A percentile compares a stretch with the other conserved stretches of the same genome.
These are phyloP conservation scores for Colletotrichum tamarilloi DNA, from an alignment of 2,329 filamentous ascomycete species.

Conservation along the genomic window DNA sequence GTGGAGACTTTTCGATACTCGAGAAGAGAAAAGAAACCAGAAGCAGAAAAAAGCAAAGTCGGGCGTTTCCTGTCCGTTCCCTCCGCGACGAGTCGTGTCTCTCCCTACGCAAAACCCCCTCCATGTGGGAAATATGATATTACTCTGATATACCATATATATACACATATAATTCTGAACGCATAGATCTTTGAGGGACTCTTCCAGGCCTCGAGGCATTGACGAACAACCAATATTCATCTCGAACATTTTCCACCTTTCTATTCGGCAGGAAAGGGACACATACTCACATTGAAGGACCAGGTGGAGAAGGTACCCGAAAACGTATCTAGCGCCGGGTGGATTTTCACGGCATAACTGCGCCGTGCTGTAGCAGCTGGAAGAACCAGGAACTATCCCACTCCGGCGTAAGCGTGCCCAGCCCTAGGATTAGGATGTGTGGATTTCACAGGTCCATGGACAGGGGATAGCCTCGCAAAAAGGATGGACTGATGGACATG, in stretches of 20 bases:
- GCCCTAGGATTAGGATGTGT: neutral
- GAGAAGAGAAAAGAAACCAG: neutral
- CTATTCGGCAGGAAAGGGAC: neutral
- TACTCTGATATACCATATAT: neutral
- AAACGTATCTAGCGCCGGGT: constrained; percentile 6
- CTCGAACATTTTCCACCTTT: neutral
- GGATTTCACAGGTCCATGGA: neutral
- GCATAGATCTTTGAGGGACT: neutral
- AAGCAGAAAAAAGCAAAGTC: neutral
- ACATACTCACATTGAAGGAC: neutral
- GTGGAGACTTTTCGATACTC: neutral
- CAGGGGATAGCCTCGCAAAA: neutral
- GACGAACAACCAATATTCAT: neutral
- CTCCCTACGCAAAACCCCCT: neutral
- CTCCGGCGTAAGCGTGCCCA: constrained; percentile 6
- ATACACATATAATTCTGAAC: too few species aligned
- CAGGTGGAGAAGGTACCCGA: neutral
- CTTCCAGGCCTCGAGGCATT: neutral
- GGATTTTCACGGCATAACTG: neutral
- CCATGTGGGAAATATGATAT: neutral
- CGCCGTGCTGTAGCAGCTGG: neutral
- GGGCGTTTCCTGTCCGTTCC: neutral
- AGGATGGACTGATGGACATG: neutral
- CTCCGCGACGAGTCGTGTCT: neutral
- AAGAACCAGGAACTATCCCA: neutral